Base-by-base conservation (phyloP, 179 eudicot genomes). In the Patellifolia procumbens region DNA sequence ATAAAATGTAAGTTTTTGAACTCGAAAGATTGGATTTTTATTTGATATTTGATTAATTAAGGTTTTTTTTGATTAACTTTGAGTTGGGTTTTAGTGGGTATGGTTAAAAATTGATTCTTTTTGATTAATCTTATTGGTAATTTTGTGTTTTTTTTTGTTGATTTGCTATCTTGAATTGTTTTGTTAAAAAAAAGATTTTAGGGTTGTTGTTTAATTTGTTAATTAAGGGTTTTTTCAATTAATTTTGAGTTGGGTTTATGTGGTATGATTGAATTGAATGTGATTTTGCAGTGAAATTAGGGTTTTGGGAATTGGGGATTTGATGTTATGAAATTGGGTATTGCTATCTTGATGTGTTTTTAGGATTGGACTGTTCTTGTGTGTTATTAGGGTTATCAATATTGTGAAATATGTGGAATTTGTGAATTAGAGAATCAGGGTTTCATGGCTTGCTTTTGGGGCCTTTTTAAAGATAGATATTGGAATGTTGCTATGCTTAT, bases 1-100 rank as follows among this genome's bases (percentile, higher is more conserved):
- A 91, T 77, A 91, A 92, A 91, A 91, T 92, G 96, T 91, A 74
- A 87, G 93, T 48, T 72, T 56, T 66, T 4, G 55, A 17, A 7
- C 46, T 45, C 49, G 67, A 70, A 70, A 72, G 12, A 16, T 63
- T 35, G 58, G 67, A 72, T 65, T 72, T 80, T 80, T 26, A 51
- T 48, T 45, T 11, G 5, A 35, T 56, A 51, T 17, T 70, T 68
- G 46, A 52, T 24, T n/a, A 63, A 62, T 74, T 32, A 46, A 51
- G 77, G 52, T 59, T 49, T 72, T 10, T 59, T 28, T 51, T 31
- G 61, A 68, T 46, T 68, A 62, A 60, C 51, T 43, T 76, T 26
- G 55, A 76, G 73, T 62, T 76, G 2, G 16, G 42, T 55, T 60
- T 73, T 76, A 8, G n/a, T 79, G 76, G 76, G 71, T 68, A n/a